Percentiles rank a stretch among this genome's conserved stretches.
These are phyloP conservation scores for Neurospora sp. DNA, from an alignment of 2,329 filamentous ascomycete species.

Conservation along the genomic window DNA sequence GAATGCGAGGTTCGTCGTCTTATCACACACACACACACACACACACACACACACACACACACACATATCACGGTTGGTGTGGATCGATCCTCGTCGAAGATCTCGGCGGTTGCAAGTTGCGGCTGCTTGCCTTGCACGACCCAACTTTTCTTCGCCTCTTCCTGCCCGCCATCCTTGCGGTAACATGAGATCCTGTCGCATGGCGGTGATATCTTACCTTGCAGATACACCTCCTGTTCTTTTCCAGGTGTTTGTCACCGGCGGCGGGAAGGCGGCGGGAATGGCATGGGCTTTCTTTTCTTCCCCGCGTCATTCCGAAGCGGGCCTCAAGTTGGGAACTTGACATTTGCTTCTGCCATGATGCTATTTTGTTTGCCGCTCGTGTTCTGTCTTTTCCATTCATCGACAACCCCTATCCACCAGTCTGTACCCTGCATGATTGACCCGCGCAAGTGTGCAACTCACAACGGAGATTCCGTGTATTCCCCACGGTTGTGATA, in stretches of 20 bases:
- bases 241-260: background rate
- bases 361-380: background rate
- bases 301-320: background rate
- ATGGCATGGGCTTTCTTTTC: background rate
- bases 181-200: background rate
- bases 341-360: background rate
- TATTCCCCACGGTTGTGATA: background rate
- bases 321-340: background rate
- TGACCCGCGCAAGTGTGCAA: background rate
- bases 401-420: background rate
- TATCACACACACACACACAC: background rate
- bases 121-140: conserved; percentile 1
- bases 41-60: background rate
- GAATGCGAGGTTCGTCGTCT: conserved; percentile 1
- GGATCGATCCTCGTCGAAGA: background rate
- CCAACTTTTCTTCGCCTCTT: background rate
- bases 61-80: background rate
- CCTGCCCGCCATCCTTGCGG: background rate
- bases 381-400: background rate
- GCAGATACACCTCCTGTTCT: background rate
- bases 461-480: background rate
- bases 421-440: conserved; percentile 13
- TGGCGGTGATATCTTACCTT: background rate
- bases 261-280: background rate
- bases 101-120: background rate